Evolutionary conservation across 2,329 filamentous ascomycete genomes (phyloP).

Genomic region (Trichoderma oligosporum): DNA sequence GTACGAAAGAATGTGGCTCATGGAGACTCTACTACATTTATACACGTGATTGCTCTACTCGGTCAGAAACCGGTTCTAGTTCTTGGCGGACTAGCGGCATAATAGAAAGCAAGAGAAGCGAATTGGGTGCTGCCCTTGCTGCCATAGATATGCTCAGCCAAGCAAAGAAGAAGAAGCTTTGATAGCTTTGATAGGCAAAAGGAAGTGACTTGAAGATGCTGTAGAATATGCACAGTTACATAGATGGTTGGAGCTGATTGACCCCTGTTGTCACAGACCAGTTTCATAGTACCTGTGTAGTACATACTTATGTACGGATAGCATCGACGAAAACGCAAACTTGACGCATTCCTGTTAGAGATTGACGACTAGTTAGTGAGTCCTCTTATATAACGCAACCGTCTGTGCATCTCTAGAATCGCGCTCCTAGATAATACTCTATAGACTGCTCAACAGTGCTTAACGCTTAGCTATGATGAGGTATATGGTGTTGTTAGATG

Average conservation of each 20-base stretch:
- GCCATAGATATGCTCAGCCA: background rate
- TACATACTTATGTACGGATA: too few species aligned
- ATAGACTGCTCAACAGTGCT: too few species aligned
- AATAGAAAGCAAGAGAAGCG: background rate
- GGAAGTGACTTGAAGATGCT: background rate
- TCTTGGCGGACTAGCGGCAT: background rate
- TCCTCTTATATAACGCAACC: background rate
- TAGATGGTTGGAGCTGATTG: background rate
- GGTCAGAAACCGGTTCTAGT: constrained; percentile 8
- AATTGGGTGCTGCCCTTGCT: background rate
- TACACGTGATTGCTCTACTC: constrained; percentile 10
- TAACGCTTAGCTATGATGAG: too few species aligned
- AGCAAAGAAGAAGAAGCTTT: background rate
- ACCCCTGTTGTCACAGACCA: constrained; percentile 11
- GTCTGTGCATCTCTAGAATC: background rate
- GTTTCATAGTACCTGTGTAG: too few species aligned
- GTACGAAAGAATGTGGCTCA: constrained; percentile 8
- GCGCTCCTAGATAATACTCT: too few species aligned
- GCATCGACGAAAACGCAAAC: constrained; percentile 1
- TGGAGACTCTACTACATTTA: background rate
- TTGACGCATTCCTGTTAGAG: background rate
- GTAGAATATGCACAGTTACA: background rate
- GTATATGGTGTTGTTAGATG: background rate
- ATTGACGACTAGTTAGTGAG: background rate
- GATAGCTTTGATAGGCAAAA: background rate